Conservation (phyloP, 2,329 filamentous ascomycete genomes). For the Phaeosphaeria sp. region DNA sequence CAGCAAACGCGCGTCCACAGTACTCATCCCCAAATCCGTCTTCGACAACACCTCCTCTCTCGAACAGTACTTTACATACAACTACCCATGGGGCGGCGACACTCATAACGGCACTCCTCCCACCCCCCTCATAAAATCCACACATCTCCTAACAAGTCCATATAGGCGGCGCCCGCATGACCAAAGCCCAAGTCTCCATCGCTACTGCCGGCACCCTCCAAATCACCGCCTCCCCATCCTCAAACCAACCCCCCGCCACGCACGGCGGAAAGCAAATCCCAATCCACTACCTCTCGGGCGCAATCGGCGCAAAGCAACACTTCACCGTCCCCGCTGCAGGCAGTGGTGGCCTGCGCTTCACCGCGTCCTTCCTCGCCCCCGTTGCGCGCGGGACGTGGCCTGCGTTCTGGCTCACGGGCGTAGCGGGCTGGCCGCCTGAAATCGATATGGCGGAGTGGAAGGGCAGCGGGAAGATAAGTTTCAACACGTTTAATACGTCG, state of each 20-base stretch:
- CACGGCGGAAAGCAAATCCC: constrained; percentile 37
- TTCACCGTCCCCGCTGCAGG: not conserved
- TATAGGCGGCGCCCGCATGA: constrained; percentile 58
- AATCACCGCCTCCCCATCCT: constrained; percentile 56
- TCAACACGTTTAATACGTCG: constrained; percentile 63
- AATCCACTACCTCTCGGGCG: constrained; percentile 62
- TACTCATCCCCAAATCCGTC: constrained; percentile 33
- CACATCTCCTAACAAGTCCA: not conserved
- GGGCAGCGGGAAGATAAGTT: constrained; percentile 61
- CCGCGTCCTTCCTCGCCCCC: not conserved
- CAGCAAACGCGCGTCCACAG: constrained; percentile 19
- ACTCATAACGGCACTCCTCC: constrained; percentile 57
- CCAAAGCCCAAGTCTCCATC: constrained; percentile 54
- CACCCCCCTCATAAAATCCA: not conserved
- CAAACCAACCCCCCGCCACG: constrained; percentile 47
- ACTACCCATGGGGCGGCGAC: constrained; percentile 65
- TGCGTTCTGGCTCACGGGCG: constrained; percentile 65
- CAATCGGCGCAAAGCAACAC: constrained; percentile 51
- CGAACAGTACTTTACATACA: constrained; percentile 56
- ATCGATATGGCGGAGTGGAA: constrained; percentile 69
- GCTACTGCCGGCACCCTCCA: constrained; percentile 50
- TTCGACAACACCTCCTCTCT: constrained; percentile 42
- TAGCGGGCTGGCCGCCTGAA: constrained; percentile 64
- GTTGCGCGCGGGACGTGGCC: constrained; percentile 58
- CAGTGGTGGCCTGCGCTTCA: not conserved